Base-by-base conservation (phyloP, 352 stramenopile species). In the Peronospora destructor region DNA sequence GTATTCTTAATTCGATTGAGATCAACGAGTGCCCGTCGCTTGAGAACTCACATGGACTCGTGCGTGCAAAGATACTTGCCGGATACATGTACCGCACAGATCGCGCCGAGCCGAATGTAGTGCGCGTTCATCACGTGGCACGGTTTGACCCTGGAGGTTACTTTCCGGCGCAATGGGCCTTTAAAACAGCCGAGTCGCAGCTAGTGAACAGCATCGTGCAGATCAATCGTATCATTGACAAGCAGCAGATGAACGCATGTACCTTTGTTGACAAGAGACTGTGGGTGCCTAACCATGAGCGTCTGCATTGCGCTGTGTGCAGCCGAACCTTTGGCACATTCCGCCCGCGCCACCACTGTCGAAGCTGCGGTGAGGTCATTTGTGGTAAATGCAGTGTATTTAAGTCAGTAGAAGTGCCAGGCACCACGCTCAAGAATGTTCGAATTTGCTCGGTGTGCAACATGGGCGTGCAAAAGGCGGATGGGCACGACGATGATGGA, bases 291-390 rank as follows among this genome's bases (percentile, higher is more conserved):
- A 86, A 89, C 62, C 65, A 80, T 47, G 69, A 74, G 56, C 77
- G 82, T 23, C 61, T 71, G 34, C 68, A 82, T 57, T 94, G 83
- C 45, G 75, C 66, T 38, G 75, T 94, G 10, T 94, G 83, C 55
- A 83, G 65, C 37, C 68, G 83, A 23, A 54, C 54, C 2, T 94
- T 94, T 32, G 68, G 76, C 19, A 83, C 79, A 12, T 91, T 94
- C 57, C 83, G 80, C 5, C 81, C 77, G 41, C 80, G 81, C 16
- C 83, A 94, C 49, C 83, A 94, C 56, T 94, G 83, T 55, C 78
- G 83, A 54, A 87, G 77, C 55, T 94, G 83, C 40, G 83, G 83
- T n/a, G 83, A 94, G 53, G 80, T 94, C 23, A 91, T 94, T 39
- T 94, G 83, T 48, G 74, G 78, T 30, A 94, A 94, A 55, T 94